Conservation (phyloP, 768 basidiomycete species). For the Trametes gibbosa region DNA sequence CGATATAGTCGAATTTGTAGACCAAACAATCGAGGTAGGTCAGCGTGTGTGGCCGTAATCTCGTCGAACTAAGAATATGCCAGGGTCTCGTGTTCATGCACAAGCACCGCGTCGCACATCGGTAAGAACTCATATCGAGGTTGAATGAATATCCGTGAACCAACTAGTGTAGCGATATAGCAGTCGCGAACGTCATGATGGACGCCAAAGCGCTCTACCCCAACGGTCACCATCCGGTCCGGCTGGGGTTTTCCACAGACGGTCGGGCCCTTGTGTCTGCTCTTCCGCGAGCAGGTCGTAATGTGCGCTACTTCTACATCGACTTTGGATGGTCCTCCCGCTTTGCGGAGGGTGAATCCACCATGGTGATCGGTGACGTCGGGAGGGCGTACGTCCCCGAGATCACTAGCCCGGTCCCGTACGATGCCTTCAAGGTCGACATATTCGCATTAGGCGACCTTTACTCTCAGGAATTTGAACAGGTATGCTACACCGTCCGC, state of each 20-base stretch:
- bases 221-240: slow-evolving; percentile 22
- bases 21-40: slow-evolving; percentile 6
- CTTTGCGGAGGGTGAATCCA: slow-evolving; percentile 13
- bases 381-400: slow-evolving; percentile 26
- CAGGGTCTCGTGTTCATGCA: slow-evolving; percentile 22
- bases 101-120: slow-evolving; percentile 16
- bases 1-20: slow-evolving; percentile 19
- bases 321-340: slow-evolving; percentile 24
- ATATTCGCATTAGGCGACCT: slow-evolving; percentile 28
- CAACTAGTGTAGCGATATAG: slow-evolving; percentile 11
- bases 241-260: slow-evolving; percentile 31
- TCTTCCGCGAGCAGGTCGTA: slow-evolving; percentile 32
- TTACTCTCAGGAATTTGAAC: slow-evolving; percentile 18
- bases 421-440: slow-evolving; percentile 28
- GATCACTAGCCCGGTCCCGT: slow-evolving; percentile 18
- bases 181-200: slow-evolving; percentile 22
- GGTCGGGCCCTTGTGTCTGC: slow-evolving; percentile 29
- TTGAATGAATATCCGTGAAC: too few species aligned
- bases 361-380: slow-evolving; percentile 14
- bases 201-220: slow-evolving; percentile 20
- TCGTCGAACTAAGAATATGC: not conserved
- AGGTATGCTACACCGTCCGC: slow-evolving; percentile 7
- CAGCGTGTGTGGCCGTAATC: too few species aligned
- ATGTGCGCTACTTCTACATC: slow-evolving; percentile 32
- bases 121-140: slow-evolving; percentile 4